phyloP scores from a whole-genome alignment of 768 basidiomycete species.

The Trametes gibbosa region DNA sequence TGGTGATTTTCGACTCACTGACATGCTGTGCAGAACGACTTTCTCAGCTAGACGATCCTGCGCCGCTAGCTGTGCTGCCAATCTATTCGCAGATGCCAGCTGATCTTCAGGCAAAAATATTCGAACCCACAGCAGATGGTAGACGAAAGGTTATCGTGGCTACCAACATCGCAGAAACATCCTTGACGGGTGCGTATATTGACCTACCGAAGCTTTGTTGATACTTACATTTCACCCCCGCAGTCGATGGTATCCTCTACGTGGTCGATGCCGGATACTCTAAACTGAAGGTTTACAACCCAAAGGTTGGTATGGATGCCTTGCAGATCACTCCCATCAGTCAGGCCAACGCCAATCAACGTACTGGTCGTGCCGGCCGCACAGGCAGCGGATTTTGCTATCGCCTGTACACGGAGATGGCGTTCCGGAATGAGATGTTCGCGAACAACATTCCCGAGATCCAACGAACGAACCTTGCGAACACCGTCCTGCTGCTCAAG shows the following conservation, averaged over 20 bases:
- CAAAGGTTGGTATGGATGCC: constrained; percentile 99
- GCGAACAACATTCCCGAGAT: constrained; percentile 97
- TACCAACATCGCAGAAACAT: constrained; percentile 98
- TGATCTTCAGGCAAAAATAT: constrained; percentile 97
- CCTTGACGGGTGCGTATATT: constrained; percentile 69
- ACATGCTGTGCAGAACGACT: constrained; percentile 66
- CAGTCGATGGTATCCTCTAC: constrained; percentile 95
- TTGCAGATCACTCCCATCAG: constrained; percentile 98
- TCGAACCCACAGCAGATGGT: constrained; percentile 91
- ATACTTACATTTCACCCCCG: not conserved
- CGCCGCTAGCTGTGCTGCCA: constrained; percentile 86
- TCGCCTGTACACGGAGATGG: constrained; percentile 96
- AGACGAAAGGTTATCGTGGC: constrained; percentile 96
- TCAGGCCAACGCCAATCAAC: constrained; percentile 96
- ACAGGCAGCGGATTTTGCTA: constrained; percentile 97
- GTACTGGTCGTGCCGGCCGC: constrained; percentile 93
- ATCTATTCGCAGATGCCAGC: constrained; percentile 99
- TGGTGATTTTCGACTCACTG: not conserved
- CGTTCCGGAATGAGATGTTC: constrained; percentile 94
- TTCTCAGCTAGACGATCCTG: constrained; percentile 86
- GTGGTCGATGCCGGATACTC: constrained; percentile 97
- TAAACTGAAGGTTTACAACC: constrained; percentile 98
- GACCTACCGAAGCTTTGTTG: not conserved
- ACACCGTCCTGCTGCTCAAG: constrained; percentile 92
- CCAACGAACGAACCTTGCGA: constrained; percentile 95